Conservation (phyloP, 768 basidiomycete genomes). For the Russula griseocarnosa region DNA sequence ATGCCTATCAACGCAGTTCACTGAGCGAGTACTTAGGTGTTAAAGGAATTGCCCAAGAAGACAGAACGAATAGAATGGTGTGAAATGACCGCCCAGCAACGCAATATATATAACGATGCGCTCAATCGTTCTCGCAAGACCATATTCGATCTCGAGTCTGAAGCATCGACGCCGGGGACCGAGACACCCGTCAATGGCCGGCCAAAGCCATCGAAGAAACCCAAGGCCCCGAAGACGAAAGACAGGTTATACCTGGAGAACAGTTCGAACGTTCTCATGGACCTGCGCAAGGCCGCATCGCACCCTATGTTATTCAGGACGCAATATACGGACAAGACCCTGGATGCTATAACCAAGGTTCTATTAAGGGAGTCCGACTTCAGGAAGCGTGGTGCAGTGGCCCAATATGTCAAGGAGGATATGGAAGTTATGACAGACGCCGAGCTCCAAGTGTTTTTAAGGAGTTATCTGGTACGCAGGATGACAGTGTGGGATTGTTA, state of each 20-base stretch:
- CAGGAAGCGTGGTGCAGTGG: constrained; percentile 73
- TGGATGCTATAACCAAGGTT: constrained; percentile 73
- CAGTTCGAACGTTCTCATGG: constrained; percentile 93
- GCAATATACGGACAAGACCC: constrained; percentile 69
- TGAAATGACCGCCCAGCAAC: constrained; percentile 81
- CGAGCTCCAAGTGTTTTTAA: constrained; percentile 84
- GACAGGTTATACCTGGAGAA: constrained; percentile 73
- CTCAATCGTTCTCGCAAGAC: constrained; percentile 82
- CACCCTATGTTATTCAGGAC: constrained; percentile 96
- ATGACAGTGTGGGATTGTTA: neutral
- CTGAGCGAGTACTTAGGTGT: constrained; percentile 49
- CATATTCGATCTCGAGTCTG: constrained; percentile 49
- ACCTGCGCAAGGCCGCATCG: constrained; percentile 90
- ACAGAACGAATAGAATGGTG: constrained; percentile 94
- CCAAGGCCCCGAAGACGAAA: constrained; percentile 44
- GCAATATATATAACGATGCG: constrained; percentile 78
- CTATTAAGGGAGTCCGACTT: constrained; percentile 91
- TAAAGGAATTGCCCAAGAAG: constrained; percentile 90
- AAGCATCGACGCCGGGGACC: constrained; percentile 31
- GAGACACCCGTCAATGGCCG: constrained; percentile 33
- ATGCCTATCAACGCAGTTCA: neutral
- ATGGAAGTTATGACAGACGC: constrained; percentile 99
- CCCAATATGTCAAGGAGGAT: constrained; percentile 90
- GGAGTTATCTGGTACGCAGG: constrained; percentile 71
- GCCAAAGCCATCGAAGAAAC: constrained; percentile 45